Evolutionary conservation across 371 early-diverging fungal species (phyloP).

Genomic region (Zychaea mexicana): DNA sequence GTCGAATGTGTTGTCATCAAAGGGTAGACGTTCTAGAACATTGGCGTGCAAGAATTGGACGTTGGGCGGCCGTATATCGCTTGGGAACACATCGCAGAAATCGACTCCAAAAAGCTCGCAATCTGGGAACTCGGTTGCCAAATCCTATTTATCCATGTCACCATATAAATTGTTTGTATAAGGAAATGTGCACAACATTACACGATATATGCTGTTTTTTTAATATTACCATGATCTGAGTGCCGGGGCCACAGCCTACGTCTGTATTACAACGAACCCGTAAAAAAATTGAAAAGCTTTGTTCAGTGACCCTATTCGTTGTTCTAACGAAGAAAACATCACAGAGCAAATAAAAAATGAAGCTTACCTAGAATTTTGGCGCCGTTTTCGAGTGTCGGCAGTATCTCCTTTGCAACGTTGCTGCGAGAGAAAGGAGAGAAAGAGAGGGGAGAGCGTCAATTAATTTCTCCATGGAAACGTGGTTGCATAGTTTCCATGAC

Average conservation of each 20-base stretch:
- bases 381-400: conserved; percentile 9
- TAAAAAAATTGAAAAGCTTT: background rate
- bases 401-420: conserved; percentile 10
- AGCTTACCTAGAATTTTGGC: conserved; percentile 13
- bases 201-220: background rate
- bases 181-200: background rate
- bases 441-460: too few species aligned
- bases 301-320: too few species aligned
- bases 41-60: conserved; percentile 48
- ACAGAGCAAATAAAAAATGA: background rate
- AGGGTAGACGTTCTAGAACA: conserved; percentile 53
- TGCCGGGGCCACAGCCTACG: conserved; percentile 26
- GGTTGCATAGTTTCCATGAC: too few species aligned
- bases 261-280: background rate
- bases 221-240: background rate
- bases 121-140: conserved; percentile 55
- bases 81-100: conserved; percentile 57
- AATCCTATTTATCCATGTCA: conserved; percentile 17
- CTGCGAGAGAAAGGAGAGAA: background rate
- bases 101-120: conserved; percentile 59
- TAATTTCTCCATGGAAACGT: background rate
- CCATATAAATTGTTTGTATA: background rate
- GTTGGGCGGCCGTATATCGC: conserved; percentile 45
- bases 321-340: too few species aligned
- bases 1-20: conserved; percentile 62